Base-by-base conservation (phyloP, 140 eudicot genomes). In the Bidens hawaiensis region DNA sequence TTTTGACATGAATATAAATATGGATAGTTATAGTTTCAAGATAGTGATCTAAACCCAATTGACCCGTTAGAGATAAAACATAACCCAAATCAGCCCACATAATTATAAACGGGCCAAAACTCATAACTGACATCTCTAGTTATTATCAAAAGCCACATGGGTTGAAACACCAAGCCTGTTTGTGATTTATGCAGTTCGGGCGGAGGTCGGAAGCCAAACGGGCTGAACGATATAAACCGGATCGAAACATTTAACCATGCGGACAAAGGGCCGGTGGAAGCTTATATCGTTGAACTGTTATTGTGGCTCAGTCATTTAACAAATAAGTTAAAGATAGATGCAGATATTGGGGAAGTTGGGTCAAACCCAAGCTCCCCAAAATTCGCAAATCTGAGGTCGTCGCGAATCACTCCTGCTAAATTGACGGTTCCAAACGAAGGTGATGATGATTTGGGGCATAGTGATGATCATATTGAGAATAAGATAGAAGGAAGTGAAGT, bases 211-310 rank as follows among this genome's bases (percentile, higher is more conserved):
- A 83, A 78, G 64, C 58, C 95, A 36, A 68, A 59, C 31, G 90
- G 76, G 24, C 71, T 77, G 21, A 72, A 53, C 43, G 91, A 80
- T 49, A 51, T 84, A 27, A 69, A 78, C 64, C 84, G 80, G 40
- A 74, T 90, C 0, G 96, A 87, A 68, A 90, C 97, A 49, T 85
- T 90, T 72, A 78, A 90, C 70, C 85, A 90, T 47, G 97, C 96
- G 27, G 83, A 90, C 82, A 87, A 78, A 81, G 33, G 36, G 47
- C 63, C 71, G 68, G 82, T 91, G 7, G 97, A 90, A 70, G 75
- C 82, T 49, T 84, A 75, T 75, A 87, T 90, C 3, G 77, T 80
- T n/a, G 88, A 90, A 46, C 70, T 81, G 38, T 68, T 90, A 64
- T 40, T 77, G 60, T 90, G 97, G 97, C 98, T 91, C 51, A 79